Evolutionary conservation across 148 eudicot genomes (phyloP).

Genomic region (Agrostemma githago): DNA sequence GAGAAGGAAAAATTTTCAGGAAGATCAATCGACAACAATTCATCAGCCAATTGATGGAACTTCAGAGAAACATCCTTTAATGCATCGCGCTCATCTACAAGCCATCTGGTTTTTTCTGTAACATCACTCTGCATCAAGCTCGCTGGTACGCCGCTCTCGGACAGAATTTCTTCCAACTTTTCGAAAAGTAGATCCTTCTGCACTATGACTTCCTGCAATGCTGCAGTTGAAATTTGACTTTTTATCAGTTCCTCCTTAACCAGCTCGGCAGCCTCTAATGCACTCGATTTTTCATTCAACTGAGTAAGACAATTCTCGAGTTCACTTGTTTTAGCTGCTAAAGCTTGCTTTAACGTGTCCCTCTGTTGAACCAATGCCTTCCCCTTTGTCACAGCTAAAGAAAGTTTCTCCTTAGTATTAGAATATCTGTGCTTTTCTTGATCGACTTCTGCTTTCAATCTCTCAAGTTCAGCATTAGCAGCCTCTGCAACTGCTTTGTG

Average conservation of each 20-base stretch:
- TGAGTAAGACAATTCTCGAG: constrained; percentile 53
- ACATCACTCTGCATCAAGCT: constrained; percentile 46
- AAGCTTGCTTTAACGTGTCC: constrained; percentile 67
- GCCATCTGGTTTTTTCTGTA: constrained; percentile 53
- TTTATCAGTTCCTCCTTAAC: constrained; percentile 50
- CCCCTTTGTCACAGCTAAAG: constrained; percentile 95
- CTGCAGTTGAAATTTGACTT: constrained; percentile 50
- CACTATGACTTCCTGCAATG: constrained; percentile 54
- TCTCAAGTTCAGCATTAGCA: constrained; percentile 53
- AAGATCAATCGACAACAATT: constrained; percentile 48
- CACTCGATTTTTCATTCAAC: constrained; percentile 65
- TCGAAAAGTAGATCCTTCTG: constrained; percentile 58
- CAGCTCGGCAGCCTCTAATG: constrained; percentile 61
- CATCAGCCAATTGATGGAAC: constrained; percentile 43
- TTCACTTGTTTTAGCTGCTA: constrained; percentile 67
- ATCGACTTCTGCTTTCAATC: constrained; percentile 67
- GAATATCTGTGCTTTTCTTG: constrained; percentile 69
- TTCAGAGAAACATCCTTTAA: constrained; percentile 44
- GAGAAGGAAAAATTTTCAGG: constrained; percentile 55
- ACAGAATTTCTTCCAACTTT: constrained; percentile 51
- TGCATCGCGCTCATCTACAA: constrained; percentile 57
- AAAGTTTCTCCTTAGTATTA: constrained; percentile 91
- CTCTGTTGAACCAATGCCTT: constrained; percentile 96
- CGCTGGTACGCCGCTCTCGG: constrained; percentile 38
- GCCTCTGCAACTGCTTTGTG: constrained; percentile 34